phyloP scores from a whole-genome alignment of 371 early-diverging fungal genomes.

The Thermomucor indicae-seudaticae region DNA sequence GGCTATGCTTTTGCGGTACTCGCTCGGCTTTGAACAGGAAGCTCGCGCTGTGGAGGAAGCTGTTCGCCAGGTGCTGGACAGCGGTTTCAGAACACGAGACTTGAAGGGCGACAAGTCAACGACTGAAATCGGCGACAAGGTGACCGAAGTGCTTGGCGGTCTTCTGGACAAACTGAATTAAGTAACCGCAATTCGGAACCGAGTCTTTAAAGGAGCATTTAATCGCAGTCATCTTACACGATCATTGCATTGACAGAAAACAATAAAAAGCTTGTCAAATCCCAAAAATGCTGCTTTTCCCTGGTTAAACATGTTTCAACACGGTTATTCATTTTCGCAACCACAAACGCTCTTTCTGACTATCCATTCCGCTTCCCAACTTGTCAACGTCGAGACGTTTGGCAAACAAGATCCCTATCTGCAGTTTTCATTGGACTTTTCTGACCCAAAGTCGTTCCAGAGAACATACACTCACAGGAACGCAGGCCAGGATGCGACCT shows the following conservation, averaged over 20 bases:
- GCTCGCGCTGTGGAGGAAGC: conserved; percentile 89
- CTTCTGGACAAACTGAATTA: conserved; percentile 38
- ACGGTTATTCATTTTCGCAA: neutral
- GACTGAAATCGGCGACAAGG: conserved; percentile 84
- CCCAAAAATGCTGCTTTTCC: neutral
- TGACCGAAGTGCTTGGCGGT: conserved; percentile 68
- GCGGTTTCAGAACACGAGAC: conserved; percentile 84
- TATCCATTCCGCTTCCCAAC: conserved; percentile 37
- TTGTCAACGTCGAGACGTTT: conserved; percentile 36
- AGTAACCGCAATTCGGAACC: no score
- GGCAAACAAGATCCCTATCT: conserved; percentile 62
- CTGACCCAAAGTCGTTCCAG: conserved; percentile 43
- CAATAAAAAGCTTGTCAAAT: no score
- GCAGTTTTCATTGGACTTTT: conserved; percentile 44
- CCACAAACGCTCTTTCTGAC: conserved; percentile 2
- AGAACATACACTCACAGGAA: conserved; percentile 55
- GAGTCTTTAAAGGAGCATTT: conserved; percentile 8
- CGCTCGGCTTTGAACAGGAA: conserved; percentile 82
- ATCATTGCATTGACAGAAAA: no score
- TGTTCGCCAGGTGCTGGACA: conserved; percentile 88
- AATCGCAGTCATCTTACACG: no score
- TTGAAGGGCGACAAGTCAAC: conserved; percentile 84
- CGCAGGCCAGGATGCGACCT: conserved; percentile 46
- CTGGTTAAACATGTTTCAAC: neutral
- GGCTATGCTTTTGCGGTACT: conserved; percentile 93